A percentile compares a stretch with the other conserved stretches of the same genome.
These are phyloP conservation scores for Trifolium repens DNA, from an alignment of 306 rosid genomes.

Conservation along the genomic window DNA sequence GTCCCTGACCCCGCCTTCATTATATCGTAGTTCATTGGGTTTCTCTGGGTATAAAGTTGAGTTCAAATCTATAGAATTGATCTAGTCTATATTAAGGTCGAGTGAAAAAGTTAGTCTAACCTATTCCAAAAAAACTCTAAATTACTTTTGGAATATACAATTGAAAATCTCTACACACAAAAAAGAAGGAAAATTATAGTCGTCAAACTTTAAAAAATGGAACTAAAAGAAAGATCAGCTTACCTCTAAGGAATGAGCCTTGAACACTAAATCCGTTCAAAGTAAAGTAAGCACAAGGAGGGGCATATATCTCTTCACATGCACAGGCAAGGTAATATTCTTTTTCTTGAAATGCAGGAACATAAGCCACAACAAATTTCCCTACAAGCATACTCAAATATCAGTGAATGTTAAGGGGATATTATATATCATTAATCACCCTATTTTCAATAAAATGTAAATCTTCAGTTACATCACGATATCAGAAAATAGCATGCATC, in stretches of 20 bases:
- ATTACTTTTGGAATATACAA: conserved; percentile 10
- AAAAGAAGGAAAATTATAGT: neutral
- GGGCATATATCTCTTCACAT: conserved; percentile 89
- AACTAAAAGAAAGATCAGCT: conserved; percentile 39
- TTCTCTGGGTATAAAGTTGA: neutral
- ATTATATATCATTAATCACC: conserved; percentile 19
- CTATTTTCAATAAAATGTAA: conserved; percentile 13
- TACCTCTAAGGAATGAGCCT: conserved; percentile 85
- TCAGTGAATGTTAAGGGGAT: conserved; percentile 39
- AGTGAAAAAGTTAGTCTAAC: neutral
- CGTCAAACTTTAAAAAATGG: conserved; percentile 14
- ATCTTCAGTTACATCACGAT: neutral
- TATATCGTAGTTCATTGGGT: neutral
- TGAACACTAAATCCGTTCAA: conserved; percentile 90
- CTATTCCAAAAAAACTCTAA: neutral
- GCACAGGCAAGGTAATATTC: conserved; percentile 97
- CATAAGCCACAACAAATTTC: conserved; percentile 78
- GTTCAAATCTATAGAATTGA: neutral
- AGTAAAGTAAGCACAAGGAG: conserved; percentile 91
- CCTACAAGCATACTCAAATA: conserved; percentile 57
- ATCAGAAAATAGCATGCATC: conserved; percentile 10
- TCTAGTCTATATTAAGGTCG: neutral
- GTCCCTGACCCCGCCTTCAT: neutral
- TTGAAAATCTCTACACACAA: neutral
- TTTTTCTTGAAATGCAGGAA: conserved; percentile 81